phyloP scores from a whole-genome alignment of 1,284 basidiomycete genomes.

The Ganoderma boninense region DNA sequence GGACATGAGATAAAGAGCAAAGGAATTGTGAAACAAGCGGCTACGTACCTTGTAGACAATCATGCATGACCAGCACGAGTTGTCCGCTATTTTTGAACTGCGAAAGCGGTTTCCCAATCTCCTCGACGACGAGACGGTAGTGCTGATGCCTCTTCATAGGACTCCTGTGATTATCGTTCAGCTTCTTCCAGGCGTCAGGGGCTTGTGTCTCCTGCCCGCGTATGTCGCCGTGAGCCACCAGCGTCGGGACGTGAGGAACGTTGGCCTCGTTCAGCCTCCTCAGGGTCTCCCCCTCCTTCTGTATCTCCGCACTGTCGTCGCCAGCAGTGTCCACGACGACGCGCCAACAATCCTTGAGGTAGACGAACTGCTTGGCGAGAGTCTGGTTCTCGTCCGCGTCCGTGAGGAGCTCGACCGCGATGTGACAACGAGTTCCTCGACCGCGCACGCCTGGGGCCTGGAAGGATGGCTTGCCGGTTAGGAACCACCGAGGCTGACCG shows the following conservation, averaged over 20 bases:
- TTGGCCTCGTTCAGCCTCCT: conserved; percentile 21
- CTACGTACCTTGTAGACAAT: conserved; percentile 4
- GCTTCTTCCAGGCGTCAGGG: background rate
- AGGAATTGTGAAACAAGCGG: no score
- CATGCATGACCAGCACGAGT: background rate
- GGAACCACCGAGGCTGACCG: background rate
- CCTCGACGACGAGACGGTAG: conserved; percentile 24
- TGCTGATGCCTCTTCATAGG: conserved; percentile 21
- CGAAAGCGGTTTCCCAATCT: conserved; percentile 20
- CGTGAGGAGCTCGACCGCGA: conserved; percentile 11
- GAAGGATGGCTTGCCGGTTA: conserved; percentile 20
- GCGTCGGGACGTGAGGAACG: conserved; percentile 30
- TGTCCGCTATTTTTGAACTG: conserved; percentile 9
- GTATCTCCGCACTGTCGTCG: background rate
- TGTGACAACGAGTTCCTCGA: conserved; percentile 25
- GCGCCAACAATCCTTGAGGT: conserved; percentile 27
- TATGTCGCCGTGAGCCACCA: conserved; percentile 26
- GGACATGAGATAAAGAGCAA: no score
- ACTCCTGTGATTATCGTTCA: background rate
- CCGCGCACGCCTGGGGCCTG: conserved; percentile 9
- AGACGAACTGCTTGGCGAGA: conserved; percentile 6
- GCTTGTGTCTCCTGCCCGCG: conserved; percentile 3
- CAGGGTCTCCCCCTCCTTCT: conserved; percentile 17
- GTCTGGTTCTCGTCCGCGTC: background rate
- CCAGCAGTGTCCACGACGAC: background rate